These are phyloP conservation scores for Breviolum minutum DNA, from an alignment of 73 alveolate genomes.

Conservation along the genomic window DNA sequence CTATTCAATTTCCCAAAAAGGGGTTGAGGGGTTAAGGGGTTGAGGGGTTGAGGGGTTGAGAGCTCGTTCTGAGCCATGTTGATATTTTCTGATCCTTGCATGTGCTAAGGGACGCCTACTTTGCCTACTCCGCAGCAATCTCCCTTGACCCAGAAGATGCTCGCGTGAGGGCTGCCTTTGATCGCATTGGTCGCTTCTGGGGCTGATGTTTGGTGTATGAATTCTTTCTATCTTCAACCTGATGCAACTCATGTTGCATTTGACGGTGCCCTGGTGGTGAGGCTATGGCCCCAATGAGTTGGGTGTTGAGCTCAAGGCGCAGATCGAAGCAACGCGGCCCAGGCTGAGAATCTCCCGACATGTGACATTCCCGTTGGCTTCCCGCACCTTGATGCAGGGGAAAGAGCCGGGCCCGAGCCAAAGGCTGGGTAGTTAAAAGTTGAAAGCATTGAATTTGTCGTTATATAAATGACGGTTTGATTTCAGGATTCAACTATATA, in stretches of 20 bases:
- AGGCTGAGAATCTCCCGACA: neutral
- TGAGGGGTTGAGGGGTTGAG: neutral
- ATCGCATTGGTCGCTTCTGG: slow-evolving; percentile 42
- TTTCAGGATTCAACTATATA: too few relatives aligned
- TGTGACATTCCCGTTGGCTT: too few relatives aligned
- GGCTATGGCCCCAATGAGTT: slow-evolving; percentile 30
- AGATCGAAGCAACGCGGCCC: neutral
- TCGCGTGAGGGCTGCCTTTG: slow-evolving; percentile 31
- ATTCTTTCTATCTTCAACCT: neutral
- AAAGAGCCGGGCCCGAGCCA: neutral
- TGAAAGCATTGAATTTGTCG: too few relatives aligned
- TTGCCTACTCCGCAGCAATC: slow-evolving; percentile 43
- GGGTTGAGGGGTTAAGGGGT: neutral
- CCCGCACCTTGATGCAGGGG: neutral
- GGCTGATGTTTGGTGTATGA: neutral
- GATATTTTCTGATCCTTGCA: neutral
- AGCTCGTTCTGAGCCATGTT: neutral
- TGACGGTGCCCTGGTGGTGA: neutral
- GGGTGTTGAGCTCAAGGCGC: slow-evolving; percentile 22
- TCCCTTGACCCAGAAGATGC: slow-evolving; percentile 48
- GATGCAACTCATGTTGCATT: too few relatives aligned
- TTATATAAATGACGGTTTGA: too few relatives aligned
- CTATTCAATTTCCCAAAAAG: too few relatives aligned
- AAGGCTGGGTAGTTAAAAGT: neutral
- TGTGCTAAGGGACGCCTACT: slow-evolving; percentile 61